A percentile compares a stretch with the other conserved stretches of the same genome.
Evolutionary conservation across 805 yeast genomes (phyloP).

Genomic region (Wickerhamomyces pijperi): DNA sequence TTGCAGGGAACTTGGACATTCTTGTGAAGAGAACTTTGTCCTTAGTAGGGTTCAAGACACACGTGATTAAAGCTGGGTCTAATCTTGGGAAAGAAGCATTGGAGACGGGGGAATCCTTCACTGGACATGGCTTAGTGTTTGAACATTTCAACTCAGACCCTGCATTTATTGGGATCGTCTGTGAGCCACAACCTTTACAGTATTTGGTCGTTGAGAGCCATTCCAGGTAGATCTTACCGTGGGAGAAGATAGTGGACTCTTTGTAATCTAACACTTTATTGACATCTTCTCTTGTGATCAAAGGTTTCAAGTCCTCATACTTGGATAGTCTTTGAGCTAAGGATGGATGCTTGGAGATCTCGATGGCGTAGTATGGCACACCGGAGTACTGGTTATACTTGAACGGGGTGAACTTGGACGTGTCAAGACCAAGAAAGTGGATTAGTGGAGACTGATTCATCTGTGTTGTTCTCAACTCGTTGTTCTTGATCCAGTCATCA

Average conservation of each 20-base stretch:
- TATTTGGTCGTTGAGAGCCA: constrained; percentile 67
- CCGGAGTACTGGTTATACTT: constrained; percentile 44
- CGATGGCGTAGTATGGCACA: constrained; percentile 54
- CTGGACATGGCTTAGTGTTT: constrained; percentile 12
- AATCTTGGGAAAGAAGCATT: constrained; percentile 92
- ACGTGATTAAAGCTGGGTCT: constrained; percentile 80
- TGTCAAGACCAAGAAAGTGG: constrained; percentile 32
- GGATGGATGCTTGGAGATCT: constrained; percentile 27
- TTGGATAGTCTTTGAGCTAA: constrained; percentile 4
- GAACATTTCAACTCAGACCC: constrained; percentile 55
- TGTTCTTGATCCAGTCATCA: constrained; percentile 15
- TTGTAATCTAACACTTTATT: constrained; percentile 16
- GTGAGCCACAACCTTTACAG: constrained; percentile 82
- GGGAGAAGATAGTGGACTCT: constrained; percentile 65
- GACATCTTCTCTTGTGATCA: constrained; percentile 13
- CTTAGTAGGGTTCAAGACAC: constrained; percentile 53
- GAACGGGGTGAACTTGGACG: constrained; percentile 25
- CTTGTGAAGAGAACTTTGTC: constrained; percentile 61
- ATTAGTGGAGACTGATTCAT: constrained; percentile 11
- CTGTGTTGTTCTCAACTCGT: constrained; percentile 3
- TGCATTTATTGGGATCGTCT: constrained; percentile 49
- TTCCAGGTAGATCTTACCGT: constrained; percentile 75
- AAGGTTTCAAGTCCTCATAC: constrained; percentile 3
- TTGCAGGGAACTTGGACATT: constrained; percentile 37
- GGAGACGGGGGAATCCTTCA: constrained; percentile 31